These are phyloP conservation scores for Diaporthe australafricana DNA, from an alignment of 2,329 filamentous ascomycete species.

Conservation along the genomic window DNA sequence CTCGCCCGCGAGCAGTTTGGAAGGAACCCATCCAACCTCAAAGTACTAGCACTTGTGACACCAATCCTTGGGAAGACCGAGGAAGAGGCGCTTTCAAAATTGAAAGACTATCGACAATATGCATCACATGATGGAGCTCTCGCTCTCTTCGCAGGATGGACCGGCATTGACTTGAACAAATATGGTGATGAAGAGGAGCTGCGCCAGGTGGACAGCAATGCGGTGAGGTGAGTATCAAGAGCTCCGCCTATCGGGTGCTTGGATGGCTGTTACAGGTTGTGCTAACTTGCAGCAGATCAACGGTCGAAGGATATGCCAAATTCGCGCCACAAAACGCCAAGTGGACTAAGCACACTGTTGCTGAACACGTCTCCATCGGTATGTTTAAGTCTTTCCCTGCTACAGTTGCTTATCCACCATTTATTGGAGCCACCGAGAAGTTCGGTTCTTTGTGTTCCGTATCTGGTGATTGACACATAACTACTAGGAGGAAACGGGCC, in stretches of 20 bases:
- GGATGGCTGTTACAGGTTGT: too few relatives aligned
- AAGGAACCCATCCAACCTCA: constrained; percentile 70
- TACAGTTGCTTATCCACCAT: too few relatives aligned
- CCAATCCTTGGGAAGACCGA: constrained; percentile 74
- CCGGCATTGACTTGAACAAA: constrained; percentile 62
- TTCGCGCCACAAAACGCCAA: constrained; percentile 53
- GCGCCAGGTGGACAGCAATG: constrained; percentile 53
- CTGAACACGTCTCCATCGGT: constrained; percentile 76
- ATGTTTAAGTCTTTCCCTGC: too few relatives aligned
- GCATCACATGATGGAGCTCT: constrained; percentile 73
- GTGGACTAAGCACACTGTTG: constrained; percentile 80
- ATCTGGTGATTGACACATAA: too few relatives aligned
- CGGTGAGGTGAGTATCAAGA: constrained; percentile 49
- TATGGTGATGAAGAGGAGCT: constrained; percentile 54
- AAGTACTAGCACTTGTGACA: constrained; percentile 75
- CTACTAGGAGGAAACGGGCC: constrained; percentile 75
- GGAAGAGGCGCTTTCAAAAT: constrained; percentile 74
- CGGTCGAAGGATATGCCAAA: constrained; percentile 38
- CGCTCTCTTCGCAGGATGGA: constrained; percentile 81
- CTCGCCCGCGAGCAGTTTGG: constrained; percentile 64
- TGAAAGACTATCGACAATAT: constrained; percentile 69
- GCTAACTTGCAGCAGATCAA: constrained; percentile 33
- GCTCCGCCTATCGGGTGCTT: background rate
- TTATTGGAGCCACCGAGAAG: too few relatives aligned
- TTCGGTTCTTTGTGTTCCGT: too few relatives aligned